Evolutionary conservation across 1,284 basidiomycete species (phyloP).

Genomic region (Tilletia horrida): DNA sequence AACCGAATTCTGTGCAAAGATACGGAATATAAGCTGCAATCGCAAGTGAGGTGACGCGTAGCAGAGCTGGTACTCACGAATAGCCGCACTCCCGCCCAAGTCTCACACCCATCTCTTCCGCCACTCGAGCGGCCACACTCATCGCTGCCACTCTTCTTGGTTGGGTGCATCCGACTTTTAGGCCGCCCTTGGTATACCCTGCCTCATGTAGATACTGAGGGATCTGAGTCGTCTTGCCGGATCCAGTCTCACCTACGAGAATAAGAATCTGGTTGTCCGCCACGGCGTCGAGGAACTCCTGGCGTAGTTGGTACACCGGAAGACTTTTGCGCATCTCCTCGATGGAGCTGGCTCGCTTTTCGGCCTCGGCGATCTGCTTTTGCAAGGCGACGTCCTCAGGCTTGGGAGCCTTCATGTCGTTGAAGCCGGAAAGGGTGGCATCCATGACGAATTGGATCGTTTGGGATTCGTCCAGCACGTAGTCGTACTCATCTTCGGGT

Average conservation of each 20-base stretch:
- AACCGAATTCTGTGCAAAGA: constrained; percentile 70
- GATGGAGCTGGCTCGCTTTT: constrained; percentile 59
- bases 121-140: constrained; percentile 97
- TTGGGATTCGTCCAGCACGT: constrained; percentile 95
- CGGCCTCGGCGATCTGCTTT: constrained; percentile 84
- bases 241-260: constrained; percentile 64
- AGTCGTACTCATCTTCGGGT: constrained; percentile 71
- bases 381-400: constrained; percentile 82
- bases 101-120: constrained; percentile 95
- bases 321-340: constrained; percentile 48
- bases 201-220: constrained; percentile 98
- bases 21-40: background rate
- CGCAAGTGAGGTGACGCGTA: background rate
- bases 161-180: constrained; percentile 93
- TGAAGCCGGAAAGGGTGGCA: constrained; percentile 59
- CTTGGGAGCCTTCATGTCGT: constrained; percentile 59
- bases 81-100: constrained; percentile 97
- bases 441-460: constrained; percentile 95
- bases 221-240: constrained; percentile 96
- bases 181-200: constrained; percentile 80
- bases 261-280: constrained; percentile 71
- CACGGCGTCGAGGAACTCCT: constrained; percentile 70
- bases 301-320: constrained; percentile 49
- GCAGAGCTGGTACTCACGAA: constrained; percentile 57
- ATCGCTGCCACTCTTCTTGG: constrained; percentile 98